Evolutionary conservation across 2,329 filamentous ascomycete species (phyloP).

Genomic region (Huntiella savannae): DNA sequence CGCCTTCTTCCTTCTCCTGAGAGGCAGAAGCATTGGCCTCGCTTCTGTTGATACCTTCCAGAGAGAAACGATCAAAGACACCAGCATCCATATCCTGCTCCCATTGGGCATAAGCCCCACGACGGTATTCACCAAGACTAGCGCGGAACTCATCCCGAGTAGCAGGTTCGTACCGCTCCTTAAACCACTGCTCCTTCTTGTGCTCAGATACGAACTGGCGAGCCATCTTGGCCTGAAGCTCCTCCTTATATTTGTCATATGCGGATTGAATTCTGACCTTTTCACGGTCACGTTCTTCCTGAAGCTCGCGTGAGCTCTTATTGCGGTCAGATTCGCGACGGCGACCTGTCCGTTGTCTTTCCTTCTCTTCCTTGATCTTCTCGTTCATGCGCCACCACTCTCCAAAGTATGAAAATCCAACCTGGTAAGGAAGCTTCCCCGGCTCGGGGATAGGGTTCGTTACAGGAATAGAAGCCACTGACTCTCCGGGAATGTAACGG

Average conservation of each 20-base stretch:
- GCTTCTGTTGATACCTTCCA: conserved; percentile 85
- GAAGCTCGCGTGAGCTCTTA: conserved; percentile 43
- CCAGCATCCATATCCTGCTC: conserved; percentile 70
- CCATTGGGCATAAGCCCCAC: conserved; percentile 68
- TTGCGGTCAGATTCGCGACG: conserved; percentile 44
- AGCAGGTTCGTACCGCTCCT: conserved; percentile 77
- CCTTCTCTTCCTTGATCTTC: conserved; percentile 64
- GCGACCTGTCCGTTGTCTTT: conserved; percentile 49
- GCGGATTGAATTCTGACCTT: conserved; percentile 57
- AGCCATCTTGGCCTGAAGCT: conserved; percentile 60
- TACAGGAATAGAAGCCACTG: conserved; percentile 19
- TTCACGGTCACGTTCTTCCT: conserved; percentile 62
- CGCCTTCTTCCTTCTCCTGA: conserved; percentile 87
- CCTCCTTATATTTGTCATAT: conserved; percentile 49
- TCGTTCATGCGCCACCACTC: conserved; percentile 77
- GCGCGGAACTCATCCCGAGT: conserved; percentile 55
- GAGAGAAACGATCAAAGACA: conserved; percentile 79
- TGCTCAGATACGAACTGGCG: conserved; percentile 78
- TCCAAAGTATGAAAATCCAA: conserved; percentile 69
- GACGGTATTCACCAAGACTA: conserved; percentile 63
- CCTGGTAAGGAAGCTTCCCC: conserved; percentile 54
- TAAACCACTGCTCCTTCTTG: conserved; percentile 95
- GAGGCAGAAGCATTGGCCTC: conserved; percentile 74
- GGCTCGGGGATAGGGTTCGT: conserved; percentile 55
- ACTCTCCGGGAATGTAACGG: conserved; percentile 62